Evolutionary conservation across 2,329 filamentous ascomycete genomes (phyloP), one percentile per base, ranked within the genome.

Genomic region (Penicillium sclerotiorum): DNA sequence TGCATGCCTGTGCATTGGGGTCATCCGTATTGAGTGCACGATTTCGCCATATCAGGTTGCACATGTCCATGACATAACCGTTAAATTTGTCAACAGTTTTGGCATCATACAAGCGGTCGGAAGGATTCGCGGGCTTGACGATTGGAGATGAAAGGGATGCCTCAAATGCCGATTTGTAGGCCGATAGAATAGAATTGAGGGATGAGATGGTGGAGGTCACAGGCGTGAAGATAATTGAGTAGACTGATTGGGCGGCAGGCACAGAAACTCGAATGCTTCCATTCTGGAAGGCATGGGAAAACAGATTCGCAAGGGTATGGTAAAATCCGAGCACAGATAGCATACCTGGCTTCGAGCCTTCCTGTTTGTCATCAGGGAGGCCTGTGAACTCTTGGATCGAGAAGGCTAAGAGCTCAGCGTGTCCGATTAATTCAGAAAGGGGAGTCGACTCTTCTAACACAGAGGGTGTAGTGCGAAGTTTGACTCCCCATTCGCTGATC

Each of bases 31-130:
- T 83, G 51, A 95, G 86, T 1, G 87, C 90, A 11, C 86, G 82
- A 18, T 83, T 82, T 8, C 89, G 82, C 90, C 90, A 95, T 39
- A 94, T 69, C 43, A 88, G 84, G 65, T 95, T 95, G 75, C 89
- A 92, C 25, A 91, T 80, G 65, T 95, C 90, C 84, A 94, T 92
- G 25, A 95, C 80, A 66, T 88, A 91, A 18, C 87, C 87, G 66
- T 95, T 95, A 73, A 94, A 92, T 20, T 80, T 73, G 56, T 84
- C 82, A 33, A 90, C 81, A 48, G 87, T 82, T 25, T 77, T 72
- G 35, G 81, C 77, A 22, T 83, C 77, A 53, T 86, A 87, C 53
- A 70, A 57, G n/a, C 56, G 68, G 55, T 62, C 60, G 39, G 57
- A 49, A 32, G 43, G 65, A 40, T 57, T 68, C 58, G 58, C 67